Percentiles rank a stretch among this genome's conserved stretches.
Evolutionary conservation across 2,329 filamentous ascomycete species (phyloP).

Genomic region (Westerdykella aurantiaca): DNA sequence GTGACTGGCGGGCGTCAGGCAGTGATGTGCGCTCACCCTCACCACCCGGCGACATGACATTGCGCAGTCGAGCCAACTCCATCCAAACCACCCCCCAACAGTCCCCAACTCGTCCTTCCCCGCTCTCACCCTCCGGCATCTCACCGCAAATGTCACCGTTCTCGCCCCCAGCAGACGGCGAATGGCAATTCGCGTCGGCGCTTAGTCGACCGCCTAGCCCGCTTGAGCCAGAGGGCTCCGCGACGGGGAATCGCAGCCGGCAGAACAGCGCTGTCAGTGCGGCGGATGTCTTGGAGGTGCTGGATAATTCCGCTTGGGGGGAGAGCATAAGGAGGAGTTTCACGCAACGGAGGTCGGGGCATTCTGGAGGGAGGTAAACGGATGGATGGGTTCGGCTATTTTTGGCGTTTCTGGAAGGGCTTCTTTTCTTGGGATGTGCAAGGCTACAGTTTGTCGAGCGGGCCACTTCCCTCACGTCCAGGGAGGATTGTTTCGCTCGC

Average conservation of each 20-base stretch:
- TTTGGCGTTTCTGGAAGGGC: background rate
- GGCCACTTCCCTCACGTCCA: background rate
- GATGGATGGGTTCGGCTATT: too few species aligned
- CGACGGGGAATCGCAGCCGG: slow-evolving; percentile 52
- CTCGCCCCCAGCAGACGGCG: slow-evolving; percentile 23
- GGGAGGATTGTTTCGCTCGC: too few species aligned
- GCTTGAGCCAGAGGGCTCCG: slow-evolving; percentile 26
- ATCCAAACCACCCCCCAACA: slow-evolving; percentile 35
- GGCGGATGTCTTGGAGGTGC: slow-evolving; percentile 72
- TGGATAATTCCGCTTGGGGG: slow-evolving; percentile 88
- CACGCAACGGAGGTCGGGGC: slow-evolving; percentile 52
- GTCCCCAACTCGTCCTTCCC: slow-evolving; percentile 27
- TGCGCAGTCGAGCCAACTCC: slow-evolving; percentile 33
- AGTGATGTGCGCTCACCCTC: slow-evolving; percentile 21
- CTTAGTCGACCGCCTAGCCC: slow-evolving; percentile 36
- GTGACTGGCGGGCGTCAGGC: slow-evolving; percentile 22
- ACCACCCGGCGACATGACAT: slow-evolving; percentile 27
- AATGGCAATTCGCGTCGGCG: slow-evolving; percentile 46
- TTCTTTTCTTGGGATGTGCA: background rate
- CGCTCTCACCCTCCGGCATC: slow-evolving; percentile 11
- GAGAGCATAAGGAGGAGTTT: slow-evolving; percentile 87
- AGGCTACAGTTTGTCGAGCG: too few species aligned
- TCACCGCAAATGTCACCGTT: slow-evolving; percentile 27
- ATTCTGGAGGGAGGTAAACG: too few species aligned
- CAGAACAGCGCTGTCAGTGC: slow-evolving; percentile 66